Evolutionary conservation across 75 land plant species (phyloP).

Genomic region (Picea glauca): DNA sequence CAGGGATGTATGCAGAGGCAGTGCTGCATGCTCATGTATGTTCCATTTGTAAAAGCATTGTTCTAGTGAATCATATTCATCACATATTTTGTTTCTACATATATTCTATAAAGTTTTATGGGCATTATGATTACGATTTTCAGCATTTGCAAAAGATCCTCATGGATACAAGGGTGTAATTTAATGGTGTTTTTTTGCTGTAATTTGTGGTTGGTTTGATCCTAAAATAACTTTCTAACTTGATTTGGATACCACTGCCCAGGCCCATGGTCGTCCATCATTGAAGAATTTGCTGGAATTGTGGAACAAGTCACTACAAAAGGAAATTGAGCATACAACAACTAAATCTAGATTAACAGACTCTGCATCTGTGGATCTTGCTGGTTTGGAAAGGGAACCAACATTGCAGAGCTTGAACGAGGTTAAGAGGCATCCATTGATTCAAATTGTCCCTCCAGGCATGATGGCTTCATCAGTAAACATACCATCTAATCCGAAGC

Average conservation of each 20-base stretch:
- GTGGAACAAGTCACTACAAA: slow-evolving; percentile 89
- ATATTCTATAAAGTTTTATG: neutral
- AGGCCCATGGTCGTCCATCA: slow-evolving; percentile 98
- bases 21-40: slow-evolving; percentile 97
- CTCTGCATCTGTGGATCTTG: slow-evolving; percentile 58
- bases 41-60: neutral
- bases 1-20: slow-evolving; percentile 96
- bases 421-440: slow-evolving; percentile 68
- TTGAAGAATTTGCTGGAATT: slow-evolving; percentile 64
- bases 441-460: slow-evolving; percentile 94
- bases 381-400: slow-evolving; percentile 55
- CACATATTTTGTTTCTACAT: neutral
- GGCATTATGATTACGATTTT: slow-evolving; percentile 5
- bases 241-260: neutral
- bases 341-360: slow-evolving; percentile 26
- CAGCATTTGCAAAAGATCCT: neutral
- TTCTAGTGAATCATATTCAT: neutral
- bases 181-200: neutral
- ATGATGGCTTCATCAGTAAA: slow-evolving; percentile 50
- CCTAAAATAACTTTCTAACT: too few relatives aligned
- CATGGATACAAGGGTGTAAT: neutral
- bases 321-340: slow-evolving; percentile 61
- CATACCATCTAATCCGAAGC: slow-evolving; percentile 32
- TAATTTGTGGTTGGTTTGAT: neutral
- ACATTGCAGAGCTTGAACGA: slow-evolving; percentile 61